Base-by-base conservation (phyloP, 192 early-diverging fungal species). In the Coemansia sp. region DNA sequence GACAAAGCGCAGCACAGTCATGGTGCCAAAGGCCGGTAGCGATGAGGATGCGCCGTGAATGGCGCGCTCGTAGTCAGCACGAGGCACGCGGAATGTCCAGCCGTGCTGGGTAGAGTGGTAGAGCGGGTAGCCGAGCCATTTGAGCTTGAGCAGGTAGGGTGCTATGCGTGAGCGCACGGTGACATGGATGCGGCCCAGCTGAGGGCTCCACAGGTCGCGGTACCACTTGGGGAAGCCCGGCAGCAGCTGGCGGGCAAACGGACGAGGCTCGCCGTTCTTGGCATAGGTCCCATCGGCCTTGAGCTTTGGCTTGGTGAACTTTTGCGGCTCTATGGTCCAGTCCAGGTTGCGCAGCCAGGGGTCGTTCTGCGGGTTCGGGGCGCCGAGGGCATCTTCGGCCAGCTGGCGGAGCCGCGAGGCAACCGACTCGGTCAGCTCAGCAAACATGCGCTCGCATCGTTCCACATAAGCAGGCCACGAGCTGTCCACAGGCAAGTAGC, bases 271-370 rank as follows among this genome's bases (percentile, higher is more conserved):
- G 57, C 73, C 65, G 52, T 59, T 60, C 39, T 80, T 77, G 28
- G 67, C 64, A 49, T 70, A 74, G 26, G 54, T 35, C 40, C 66
- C 71, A 42, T 79, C 68, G 12, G 33, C 56, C 19, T 57, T 58
- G 48, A 38, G 55, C 57, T 54, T 62, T 20, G 66, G 49, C 52
- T 71, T 68, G 13, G 82, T 80, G 52, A 70, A 70, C 54, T 78
- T 59, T 57, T 73, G 55, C 14, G 75, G 72, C 59, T 68, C 72
- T 8, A 70, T 53, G 6, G 63, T 69, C 90, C 90, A 94, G 64
- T 94, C 87, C 52, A 97, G 69, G 49, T 91, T 82, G 26, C 67
- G 76, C 10, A 94, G 78, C 93, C 93, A 97, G 7, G 85, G 86
- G 65, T 95, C 89, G 3, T 74, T 43, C 38, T 39, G 41, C n/a